phyloP scores from a whole-genome alignment of 2,329 filamentous ascomycete genomes.

The Phoma sp. region DNA sequence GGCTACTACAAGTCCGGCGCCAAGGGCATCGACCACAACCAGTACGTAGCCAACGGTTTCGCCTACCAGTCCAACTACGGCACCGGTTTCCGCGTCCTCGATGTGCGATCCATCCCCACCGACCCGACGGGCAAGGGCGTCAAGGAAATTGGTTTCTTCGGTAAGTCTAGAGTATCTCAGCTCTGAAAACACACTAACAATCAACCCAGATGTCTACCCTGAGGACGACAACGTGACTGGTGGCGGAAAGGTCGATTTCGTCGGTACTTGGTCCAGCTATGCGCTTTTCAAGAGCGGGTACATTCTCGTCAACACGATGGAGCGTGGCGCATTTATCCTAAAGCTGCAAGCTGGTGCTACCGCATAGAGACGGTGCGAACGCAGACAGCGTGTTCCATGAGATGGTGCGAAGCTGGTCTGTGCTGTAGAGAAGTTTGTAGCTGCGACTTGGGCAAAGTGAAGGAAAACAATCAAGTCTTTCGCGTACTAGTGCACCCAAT shows the following conservation, averaged over 20 bases:
- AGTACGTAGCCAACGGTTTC: conserved; percentile 53
- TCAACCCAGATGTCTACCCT: conserved; percentile 48
- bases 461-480: background rate
- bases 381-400: background rate
- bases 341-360: conserved; percentile 40
- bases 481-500: background rate
- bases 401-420: background rate
- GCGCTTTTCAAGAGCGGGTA: conserved; percentile 49
- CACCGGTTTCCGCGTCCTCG: conserved; percentile 51
- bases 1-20: conserved; percentile 51
- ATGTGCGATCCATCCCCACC: conserved; percentile 50
- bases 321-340: conserved; percentile 47
- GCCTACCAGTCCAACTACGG: conserved; percentile 55
- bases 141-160: conserved; percentile 52
- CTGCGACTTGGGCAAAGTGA: background rate
- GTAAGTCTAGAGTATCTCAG: conserved; percentile 3
- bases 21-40: conserved; percentile 56
- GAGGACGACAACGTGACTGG: conserved; percentile 50
- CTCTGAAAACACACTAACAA: conserved; percentile 1
- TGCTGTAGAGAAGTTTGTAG: background rate
- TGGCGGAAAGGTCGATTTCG: conserved; percentile 51
- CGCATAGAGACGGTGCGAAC: conserved; percentile 7
- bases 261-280: conserved; percentile 54
- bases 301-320: conserved; percentile 51
- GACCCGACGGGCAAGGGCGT: conserved; percentile 51